A percentile compares a stretch with the other conserved stretches of the same genome.
These are phyloP conservation scores for Ogataea ganodermae DNA, from an alignment of 805 yeast genomes.

Conservation along the genomic window DNA sequence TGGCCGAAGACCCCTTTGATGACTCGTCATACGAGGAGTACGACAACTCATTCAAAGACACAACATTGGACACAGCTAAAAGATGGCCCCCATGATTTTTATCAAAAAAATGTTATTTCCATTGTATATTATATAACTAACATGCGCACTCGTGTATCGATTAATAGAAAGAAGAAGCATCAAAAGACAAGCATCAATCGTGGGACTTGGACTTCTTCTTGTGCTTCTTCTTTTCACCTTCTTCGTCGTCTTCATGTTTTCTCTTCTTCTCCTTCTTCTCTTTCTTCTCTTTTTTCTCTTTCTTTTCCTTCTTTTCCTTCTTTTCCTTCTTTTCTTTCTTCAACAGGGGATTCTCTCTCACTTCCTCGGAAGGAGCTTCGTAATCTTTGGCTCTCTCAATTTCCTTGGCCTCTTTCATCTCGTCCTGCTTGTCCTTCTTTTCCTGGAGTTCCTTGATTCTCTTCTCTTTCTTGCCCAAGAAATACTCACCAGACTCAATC, in stretches of 20 bases:
- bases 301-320: conserved; percentile 33
- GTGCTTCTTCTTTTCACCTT: conserved; percentile 19
- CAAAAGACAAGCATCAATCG: background rate
- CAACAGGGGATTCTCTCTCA: conserved; percentile 38
- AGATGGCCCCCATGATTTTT: conserved; percentile 18
- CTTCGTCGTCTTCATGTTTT: conserved; percentile 21
- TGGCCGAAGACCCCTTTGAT: conserved; percentile 5
- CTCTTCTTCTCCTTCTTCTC: conserved; percentile 34
- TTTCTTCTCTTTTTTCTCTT: conserved; percentile 31
- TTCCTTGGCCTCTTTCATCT: conserved; percentile 62
- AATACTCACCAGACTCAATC: conserved; percentile 98
- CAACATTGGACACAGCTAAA: conserved; percentile 20
- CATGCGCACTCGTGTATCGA: conserved; percentile 12
- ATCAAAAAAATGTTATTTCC: background rate
- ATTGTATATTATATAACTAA: conserved; percentile 6
- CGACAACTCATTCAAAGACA: conserved; percentile 13
- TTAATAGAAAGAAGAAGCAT: background rate
- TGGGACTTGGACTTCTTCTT: conserved; percentile 11
- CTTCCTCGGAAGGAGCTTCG: conserved; percentile 79
- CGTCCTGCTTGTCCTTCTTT: conserved; percentile 77
- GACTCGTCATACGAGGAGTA: conserved; percentile 2
- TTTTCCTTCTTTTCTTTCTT: conserved; percentile 34
- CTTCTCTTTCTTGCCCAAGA: conserved; percentile 85
- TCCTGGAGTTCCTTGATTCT: conserved; percentile 68
- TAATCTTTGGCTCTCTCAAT: conserved; percentile 75